phyloP scores from a whole-genome alignment of 495 filamentous ascomycete species.

The Aspergillus mulundensis region DNA sequence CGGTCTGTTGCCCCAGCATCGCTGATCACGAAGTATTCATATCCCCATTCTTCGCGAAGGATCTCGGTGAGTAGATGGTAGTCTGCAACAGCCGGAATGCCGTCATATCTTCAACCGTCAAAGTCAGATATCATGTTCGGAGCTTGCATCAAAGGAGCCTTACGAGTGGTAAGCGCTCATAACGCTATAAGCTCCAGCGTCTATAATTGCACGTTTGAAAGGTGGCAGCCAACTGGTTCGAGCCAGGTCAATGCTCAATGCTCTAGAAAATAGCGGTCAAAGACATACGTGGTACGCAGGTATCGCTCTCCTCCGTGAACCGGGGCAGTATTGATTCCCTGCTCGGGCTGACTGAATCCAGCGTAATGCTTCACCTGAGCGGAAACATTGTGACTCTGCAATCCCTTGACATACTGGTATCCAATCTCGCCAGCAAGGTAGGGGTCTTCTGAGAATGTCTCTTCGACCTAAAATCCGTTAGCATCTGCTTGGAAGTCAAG shows the following conservation, averaged over 20 bases:
- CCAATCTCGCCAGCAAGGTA: slow-evolving; percentile 59
- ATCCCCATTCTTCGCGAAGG: slow-evolving; percentile 64
- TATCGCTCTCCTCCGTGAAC: slow-evolving; percentile 67
- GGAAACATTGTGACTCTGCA: slow-evolving; percentile 60
- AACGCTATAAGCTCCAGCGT: slow-evolving; percentile 59
- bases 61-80: slow-evolving; percentile 61
- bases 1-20: slow-evolving; percentile 66
- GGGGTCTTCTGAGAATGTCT: slow-evolving; percentile 63
- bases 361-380: slow-evolving; percentile 70
- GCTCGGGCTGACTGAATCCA: slow-evolving; percentile 60
- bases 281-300: slow-evolving; percentile 53
- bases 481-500: not conserved
- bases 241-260: not conserved
- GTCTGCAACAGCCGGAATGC: slow-evolving; percentile 58
- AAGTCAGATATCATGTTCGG: not conserved
- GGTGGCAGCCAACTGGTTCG: slow-evolving; percentile 52
- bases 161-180: slow-evolving; percentile 67
- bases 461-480: slow-evolving; percentile 49
- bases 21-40: slow-evolving; percentile 57
- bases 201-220: slow-evolving; percentile 64
- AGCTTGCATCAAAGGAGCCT: slow-evolving; percentile 1
- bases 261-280: not conserved
- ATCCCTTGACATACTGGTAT: slow-evolving; percentile 55
- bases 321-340: slow-evolving; percentile 64
- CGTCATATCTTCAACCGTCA: slow-evolving; percentile 46